Percentiles rank a stretch among this genome's conserved stretches.
Evolutionary conservation across 164 flowering plant genomes (phyloP).

Genomic region (grape (Vitis vinifera)): ASM3070453v1 NC_081814.1:4841001-4841500

Average conservation of each 20-base stretch:
- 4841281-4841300: background rate
- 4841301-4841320: conserved; percentile 3
- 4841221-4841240: conserved; percentile 30
- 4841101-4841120: conserved; percentile 2
- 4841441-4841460: conserved; percentile 24
- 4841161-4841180: conserved; percentile 14
- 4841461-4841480: conserved; percentile 13
- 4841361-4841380: conserved; percentile 58
- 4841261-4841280: background rate
- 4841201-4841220: conserved; percentile 40
- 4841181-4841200: conserved; percentile 42
- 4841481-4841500: conserved; percentile 27
- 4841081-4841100: background rate
- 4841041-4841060: background rate
- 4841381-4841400: conserved; percentile 75
- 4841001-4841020: conserved; percentile 52
- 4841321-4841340: conserved; percentile 12
- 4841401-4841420: conserved; percentile 74
- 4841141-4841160: background rate
- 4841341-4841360: conserved; percentile 66
- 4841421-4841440: conserved; percentile 45
- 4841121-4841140: background rate
- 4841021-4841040: conserved; percentile 68
- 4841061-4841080: background rate
- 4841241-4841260: conserved; percentile 47